Base-by-base conservation (phyloP, 2,329 filamentous ascomycete species). In the Trichoderma sp. region DNA sequence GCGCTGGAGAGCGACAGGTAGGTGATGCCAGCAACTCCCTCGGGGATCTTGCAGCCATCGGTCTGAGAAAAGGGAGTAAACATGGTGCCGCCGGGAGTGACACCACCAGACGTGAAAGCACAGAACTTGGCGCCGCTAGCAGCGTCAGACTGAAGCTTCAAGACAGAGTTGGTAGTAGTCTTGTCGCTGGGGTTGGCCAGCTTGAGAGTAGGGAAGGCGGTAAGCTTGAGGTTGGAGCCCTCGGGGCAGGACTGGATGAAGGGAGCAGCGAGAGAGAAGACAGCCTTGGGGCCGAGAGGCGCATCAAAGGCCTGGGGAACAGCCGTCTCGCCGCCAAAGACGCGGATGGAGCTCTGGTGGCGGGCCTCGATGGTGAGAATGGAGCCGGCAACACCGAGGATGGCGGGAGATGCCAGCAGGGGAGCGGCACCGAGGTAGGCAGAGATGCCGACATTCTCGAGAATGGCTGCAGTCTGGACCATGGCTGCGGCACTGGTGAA, bases 281-380 rank as follows among this genome's bases (percentile, higher is more conserved):
- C 91, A 77, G 91, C 90, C 78, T 90, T 88, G 78, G 92, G 90
- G 35, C 89, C 89, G 14, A 95, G 90, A 1, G 93, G 88, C 0
- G 91, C 91, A 82, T 94, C 93, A 80, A 95, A 93, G 31, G 92
- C 88, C 81, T 90, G 89, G 4, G 93, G 91, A 4, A 93, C 89
- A 71, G 92, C 90, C 75, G 89, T 85, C 73, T 87, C 85, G 75
- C 88, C 87, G 24, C 88, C 86, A 53, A 90, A 90, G 75, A 88
- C 85, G 78, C 93, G 91, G 83, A 95, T 90, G 83, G 93, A 91
- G 77, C 91, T 92, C 84, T 94, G 92, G 85, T 95, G 93, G 75
- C 93, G 89, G 33, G 92, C 88, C 85, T 95, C 93, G 76, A 94
- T 89, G 29, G 92, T 93, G 62, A 94, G 88, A 82, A 95, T 95